Conservation (phyloP, 2,329 filamentous ascomycete species). For the Clonostachys solani region DNA sequence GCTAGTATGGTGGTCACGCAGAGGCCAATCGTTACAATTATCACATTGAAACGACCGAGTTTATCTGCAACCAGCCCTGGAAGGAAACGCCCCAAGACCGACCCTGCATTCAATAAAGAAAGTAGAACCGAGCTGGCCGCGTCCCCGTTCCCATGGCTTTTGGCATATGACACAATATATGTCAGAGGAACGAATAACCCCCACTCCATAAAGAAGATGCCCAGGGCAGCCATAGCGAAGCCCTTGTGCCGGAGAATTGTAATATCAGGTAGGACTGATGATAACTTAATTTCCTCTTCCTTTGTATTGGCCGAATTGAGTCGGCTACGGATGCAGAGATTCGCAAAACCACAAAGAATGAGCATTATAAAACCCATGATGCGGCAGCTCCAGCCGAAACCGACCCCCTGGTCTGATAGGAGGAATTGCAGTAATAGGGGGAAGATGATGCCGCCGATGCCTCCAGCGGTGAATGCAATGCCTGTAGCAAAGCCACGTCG, state of each 20-base stretch:
- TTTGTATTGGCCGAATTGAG: constrained; percentile 12
- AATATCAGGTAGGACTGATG: constrained; percentile 19
- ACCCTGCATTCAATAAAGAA: constrained; percentile 35
- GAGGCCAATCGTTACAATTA: constrained; percentile 60
- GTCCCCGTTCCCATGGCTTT: constrained; percentile 20
- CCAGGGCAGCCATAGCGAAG: constrained; percentile 32
- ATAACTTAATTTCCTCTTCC: constrained; percentile 28
- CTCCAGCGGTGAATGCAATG: background rate
- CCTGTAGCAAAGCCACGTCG: background rate
- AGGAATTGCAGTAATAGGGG: constrained; percentile 23
- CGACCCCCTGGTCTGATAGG: constrained; percentile 16
- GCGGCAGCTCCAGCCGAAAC: constrained; percentile 27
- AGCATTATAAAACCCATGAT: constrained; percentile 18
- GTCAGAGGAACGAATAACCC: constrained; percentile 41
- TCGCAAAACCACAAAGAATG: constrained; percentile 14
- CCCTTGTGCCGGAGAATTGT: constrained; percentile 30
- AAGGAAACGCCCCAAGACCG: constrained; percentile 33
- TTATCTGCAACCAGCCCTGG: constrained; percentile 36
- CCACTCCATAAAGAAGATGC: constrained; percentile 41
- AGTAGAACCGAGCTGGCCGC: constrained; percentile 37
- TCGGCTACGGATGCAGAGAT: constrained; percentile 16
- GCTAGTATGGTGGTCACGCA: constrained; percentile 35
- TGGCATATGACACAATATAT: constrained; percentile 39
- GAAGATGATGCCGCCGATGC: constrained; percentile 21
- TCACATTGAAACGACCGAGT: constrained; percentile 38